A percentile compares a stretch with the other conserved stretches of the same genome.
Evolutionary conservation across 176 grass and related monocot genomes (phyloP).

Genomic region (Phyllostachys edulis): DNA sequence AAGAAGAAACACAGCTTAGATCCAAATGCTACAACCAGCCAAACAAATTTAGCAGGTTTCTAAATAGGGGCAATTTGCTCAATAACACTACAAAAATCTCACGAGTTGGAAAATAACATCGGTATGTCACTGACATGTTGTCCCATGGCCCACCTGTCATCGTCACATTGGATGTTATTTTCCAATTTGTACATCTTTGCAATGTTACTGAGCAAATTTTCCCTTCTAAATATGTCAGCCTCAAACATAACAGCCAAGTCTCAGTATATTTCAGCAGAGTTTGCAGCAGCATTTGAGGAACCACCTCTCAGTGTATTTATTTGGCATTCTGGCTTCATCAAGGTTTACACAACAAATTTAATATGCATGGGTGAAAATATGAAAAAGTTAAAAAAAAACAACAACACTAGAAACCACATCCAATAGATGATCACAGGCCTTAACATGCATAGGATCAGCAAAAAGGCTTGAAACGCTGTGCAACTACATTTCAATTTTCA

Average conservation of each 20-base stretch:
- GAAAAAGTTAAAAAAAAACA: no score
- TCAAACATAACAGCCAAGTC: background rate
- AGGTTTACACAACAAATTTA: background rate
- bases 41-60: background rate
- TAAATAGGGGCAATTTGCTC: no score
- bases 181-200: no score
- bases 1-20: background rate
- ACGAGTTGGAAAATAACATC: no score
- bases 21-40: background rate
- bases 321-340: background rate
- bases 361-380: background rate
- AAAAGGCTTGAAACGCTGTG: background rate
- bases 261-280: background rate
- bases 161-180: no score
- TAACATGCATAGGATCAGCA: background rate
- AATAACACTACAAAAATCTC: no score
- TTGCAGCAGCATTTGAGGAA: background rate
- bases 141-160: no score
- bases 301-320: background rate
- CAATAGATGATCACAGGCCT: background rate
- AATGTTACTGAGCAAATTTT: background rate
- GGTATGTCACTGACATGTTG: no score
- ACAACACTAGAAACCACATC: background rate
- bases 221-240: slow-evolving; percentile 7
- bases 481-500: background rate